Base-by-base conservation (phyloP, 2,329 filamentous ascomycete genomes). In the Fusarium sp. region DNA sequence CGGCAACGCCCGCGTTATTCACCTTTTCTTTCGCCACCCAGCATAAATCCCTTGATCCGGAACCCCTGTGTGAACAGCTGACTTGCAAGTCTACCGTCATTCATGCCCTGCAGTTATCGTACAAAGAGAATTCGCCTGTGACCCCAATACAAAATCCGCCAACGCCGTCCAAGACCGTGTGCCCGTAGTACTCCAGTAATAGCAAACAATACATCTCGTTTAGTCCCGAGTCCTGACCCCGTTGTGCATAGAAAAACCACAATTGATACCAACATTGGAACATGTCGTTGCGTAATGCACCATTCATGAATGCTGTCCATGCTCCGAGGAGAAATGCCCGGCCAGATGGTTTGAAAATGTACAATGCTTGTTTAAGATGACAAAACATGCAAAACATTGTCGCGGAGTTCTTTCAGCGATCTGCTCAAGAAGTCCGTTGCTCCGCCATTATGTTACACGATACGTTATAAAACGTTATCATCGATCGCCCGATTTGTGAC, bases 401-500 rank as follows among this genome's bases (percentile, higher is more conserved):
- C 62, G 59, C 44, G 45, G 43, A 63, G 51, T 44, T 59, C 46
- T 43, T 56, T 30, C 24, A 11, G 54, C 47, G 46, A 38, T 27
- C 65, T 34, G 30, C 29, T 25, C 40, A 46, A 46, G 51, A 52
- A 44, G 55, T 50, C 42, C 49, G 25, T 51, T 56, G 50, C 63
- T 68, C 69, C 62, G 34, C 53, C 44, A 46, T 61, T 64, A 77
- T 69, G 44, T 63, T 76, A 77, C 53, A 29, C 18, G 27, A 22
- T 59, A 57, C 56, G 29, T 45, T 24, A 40, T 43, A 46, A 34
- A 22, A 22, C n/a, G 24, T 24, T 20, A 56, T 76, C 72, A 79
- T 62, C 77, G 75, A 68, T 83, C 79, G 42, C 77, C 76, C 34
- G 79, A 79, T 73, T 85, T 86, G 56, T 85, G 86, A 55, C 82